These are phyloP conservation scores for Albugo candida DNA, from an alignment of 352 stramenopile species.

Conservation along the genomic window DNA sequence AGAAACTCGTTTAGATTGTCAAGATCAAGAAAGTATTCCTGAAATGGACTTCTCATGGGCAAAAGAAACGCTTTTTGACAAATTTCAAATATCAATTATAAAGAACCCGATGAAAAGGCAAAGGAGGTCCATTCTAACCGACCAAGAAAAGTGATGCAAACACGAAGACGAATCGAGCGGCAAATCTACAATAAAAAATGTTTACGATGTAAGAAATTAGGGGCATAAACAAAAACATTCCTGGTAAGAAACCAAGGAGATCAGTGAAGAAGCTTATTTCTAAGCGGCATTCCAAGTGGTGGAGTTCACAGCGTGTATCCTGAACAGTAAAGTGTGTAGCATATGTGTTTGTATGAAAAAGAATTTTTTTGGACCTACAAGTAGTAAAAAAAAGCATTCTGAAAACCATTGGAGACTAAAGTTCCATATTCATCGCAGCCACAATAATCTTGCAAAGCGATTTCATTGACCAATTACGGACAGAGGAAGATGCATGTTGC, in stretches of 20 bases:
- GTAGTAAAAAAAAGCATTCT: neutral
- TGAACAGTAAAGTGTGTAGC: conserved; percentile 10
- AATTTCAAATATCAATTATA: too few relatives aligned
- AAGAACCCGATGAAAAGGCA: neutral
- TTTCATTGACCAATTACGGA: conserved; percentile 8
- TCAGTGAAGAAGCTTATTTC: neutral
- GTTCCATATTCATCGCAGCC: conserved; percentile 9
- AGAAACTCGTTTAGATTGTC: too few relatives aligned
- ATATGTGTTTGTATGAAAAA: conserved; percentile 6
- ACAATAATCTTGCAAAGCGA: conserved; percentile 8
- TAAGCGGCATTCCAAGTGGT: neutral
- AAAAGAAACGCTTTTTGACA: too few relatives aligned
- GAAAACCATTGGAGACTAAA: conserved; percentile 9
- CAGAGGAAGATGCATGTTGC: conserved; percentile 7
- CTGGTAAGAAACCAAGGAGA: neutral
- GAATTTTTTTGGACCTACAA: conserved; percentile 4
- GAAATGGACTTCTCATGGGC: too few relatives aligned
- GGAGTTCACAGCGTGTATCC: neutral
- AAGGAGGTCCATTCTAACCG: too few relatives aligned
- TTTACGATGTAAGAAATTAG: neutral
- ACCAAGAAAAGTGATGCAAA: too few relatives aligned
- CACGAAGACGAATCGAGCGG: too few relatives aligned
- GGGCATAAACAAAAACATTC: neutral
- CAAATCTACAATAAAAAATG: too few relatives aligned
- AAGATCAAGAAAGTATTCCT: too few relatives aligned